These are phyloP conservation scores for Notholithocarpus densiflorus DNA, from an alignment of 306 rosid species.

Conservation along the genomic window DNA sequence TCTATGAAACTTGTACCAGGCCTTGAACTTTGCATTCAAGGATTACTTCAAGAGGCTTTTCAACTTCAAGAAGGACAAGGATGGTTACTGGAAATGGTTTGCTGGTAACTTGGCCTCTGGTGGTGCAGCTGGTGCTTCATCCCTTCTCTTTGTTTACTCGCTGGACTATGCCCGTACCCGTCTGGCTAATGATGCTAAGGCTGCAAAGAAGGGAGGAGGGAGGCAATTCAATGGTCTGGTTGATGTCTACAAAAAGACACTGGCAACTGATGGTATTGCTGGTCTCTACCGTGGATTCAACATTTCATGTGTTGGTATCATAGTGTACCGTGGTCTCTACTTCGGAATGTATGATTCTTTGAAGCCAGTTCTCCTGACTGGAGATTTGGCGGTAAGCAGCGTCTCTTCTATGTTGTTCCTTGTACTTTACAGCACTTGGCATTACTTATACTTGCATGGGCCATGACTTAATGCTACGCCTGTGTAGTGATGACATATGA, in stretches of 20 bases:
- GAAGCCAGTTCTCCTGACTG: conserved; percentile 75
- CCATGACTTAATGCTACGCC: not conserved
- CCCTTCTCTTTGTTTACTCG: conserved; percentile 74
- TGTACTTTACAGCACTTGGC: not conserved
- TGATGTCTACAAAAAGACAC: conserved; percentile 86
- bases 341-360: conserved; percentile 84
- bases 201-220: conserved; percentile 91
- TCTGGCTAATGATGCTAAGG: conserved; percentile 77
- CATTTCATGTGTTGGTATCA: conserved; percentile 80
- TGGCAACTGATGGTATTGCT: conserved; percentile 67
- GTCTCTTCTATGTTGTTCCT: not conserved
- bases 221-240: conserved; percentile 85
- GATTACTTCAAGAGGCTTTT: conserved; percentile 92
- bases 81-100: conserved; percentile 93
- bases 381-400: conserved; percentile 52
- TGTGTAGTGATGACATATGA: not conserved
- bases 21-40: conserved; percentile 90
- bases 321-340: conserved; percentile 89
- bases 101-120: conserved; percentile 88
- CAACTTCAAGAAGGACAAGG: conserved; percentile 84
- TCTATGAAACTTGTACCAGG: conserved; percentile 38
- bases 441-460: not conserved
- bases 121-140: conserved; percentile 93
- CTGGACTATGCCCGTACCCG: conserved; percentile 91
- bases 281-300: conserved; percentile 93